phyloP scores from a whole-genome alignment of 768 basidiomycete genomes.

The Kwoniella dejecticola region DNA sequence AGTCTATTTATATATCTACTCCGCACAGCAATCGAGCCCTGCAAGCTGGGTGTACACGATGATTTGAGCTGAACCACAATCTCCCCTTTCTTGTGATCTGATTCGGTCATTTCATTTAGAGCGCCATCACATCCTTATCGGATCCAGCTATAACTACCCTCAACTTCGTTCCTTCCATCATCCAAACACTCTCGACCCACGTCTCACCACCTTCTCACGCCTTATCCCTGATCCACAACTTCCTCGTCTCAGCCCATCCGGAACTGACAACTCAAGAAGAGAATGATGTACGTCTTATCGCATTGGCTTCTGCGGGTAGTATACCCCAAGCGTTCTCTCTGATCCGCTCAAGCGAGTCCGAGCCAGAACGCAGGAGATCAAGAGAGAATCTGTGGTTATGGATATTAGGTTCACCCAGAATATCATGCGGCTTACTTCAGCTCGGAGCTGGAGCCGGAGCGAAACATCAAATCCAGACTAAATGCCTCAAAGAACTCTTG shows the following conservation, averaged over 20 bases:
- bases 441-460: no score
- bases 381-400: conserved; percentile 37
- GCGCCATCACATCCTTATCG: conserved; percentile 32
- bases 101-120: conserved; percentile 12
- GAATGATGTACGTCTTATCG: conserved; percentile 17
- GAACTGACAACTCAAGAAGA: conserved; percentile 18
- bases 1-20: conserved; percentile 5
- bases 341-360: conserved; percentile 24
- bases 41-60: no score
- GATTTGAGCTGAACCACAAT: no score
- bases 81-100: no score
- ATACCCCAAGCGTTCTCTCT: conserved; percentile 36
- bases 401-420: conserved; percentile 34
- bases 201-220: conserved; percentile 35
- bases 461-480: conserved; percentile 20
- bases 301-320: conserved; percentile 24
- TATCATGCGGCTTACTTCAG: background rate
- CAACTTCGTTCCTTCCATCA: conserved; percentile 42
- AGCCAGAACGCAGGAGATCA: conserved; percentile 8
- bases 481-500: conserved; percentile 31
- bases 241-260: conserved; percentile 24
- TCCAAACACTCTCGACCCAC: conserved; percentile 30
- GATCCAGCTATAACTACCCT: conserved; percentile 41
- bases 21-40: no score
- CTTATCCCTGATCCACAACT: conserved; percentile 26